phyloP scores from a whole-genome alignment of 179 eudicot genomes.

The Beta lomatogona region DNA sequence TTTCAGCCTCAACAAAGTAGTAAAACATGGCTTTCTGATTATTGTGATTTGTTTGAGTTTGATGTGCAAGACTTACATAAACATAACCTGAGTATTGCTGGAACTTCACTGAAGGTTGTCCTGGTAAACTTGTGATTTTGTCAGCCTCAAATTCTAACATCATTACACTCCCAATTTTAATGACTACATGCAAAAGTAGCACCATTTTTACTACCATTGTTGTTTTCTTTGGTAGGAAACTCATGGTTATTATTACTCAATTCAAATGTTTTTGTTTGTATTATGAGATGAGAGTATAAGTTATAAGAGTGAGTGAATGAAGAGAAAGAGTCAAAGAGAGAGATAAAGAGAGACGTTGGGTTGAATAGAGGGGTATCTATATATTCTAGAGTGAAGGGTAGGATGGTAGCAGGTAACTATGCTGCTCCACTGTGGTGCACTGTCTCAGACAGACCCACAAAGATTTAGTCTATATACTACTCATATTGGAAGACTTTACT shows the following conservation, averaged over 20 bases:
- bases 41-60: slow-evolving; percentile 31
- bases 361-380: background rate
- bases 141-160: slow-evolving; percentile 27
- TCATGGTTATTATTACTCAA: background rate
- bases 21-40: slow-evolving; percentile 66
- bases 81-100: slow-evolving; percentile 84
- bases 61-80: slow-evolving; percentile 57
- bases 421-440: background rate
- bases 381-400: background rate
- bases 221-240: background rate
- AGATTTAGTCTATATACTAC: background rate
- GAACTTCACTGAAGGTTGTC: slow-evolving; percentile 81
- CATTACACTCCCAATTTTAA: background rate
- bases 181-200: background rate
- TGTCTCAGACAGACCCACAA: background rate
- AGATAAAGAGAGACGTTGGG: slow-evolving; percentile 8
- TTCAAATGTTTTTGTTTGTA: background rate
- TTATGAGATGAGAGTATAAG: background rate
- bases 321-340: background rate
- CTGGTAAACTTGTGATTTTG: slow-evolving; percentile 64
- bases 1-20: slow-evolving; percentile 84
- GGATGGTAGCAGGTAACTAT: background rate
- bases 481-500: background rate
- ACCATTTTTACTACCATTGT: background rate
- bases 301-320: background rate